These are phyloP conservation scores for Alternaria triticimaculans DNA, from an alignment of 2,329 filamentous ascomycete species.

Conservation along the genomic window DNA sequence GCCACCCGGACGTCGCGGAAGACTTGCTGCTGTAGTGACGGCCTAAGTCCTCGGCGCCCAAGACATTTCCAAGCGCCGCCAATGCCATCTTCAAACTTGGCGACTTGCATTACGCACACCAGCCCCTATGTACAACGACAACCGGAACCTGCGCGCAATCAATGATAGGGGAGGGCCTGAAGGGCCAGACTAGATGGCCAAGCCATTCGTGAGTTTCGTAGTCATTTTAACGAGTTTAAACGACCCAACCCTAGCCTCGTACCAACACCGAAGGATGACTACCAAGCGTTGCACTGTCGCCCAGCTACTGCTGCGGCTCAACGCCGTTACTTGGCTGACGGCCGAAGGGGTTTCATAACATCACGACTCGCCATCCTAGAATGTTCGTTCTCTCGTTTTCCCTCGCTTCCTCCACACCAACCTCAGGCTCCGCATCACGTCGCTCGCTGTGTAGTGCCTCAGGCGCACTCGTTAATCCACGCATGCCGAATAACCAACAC, in stretches of 20 bases:
- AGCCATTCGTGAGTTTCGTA: neutral
- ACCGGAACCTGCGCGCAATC: constrained; percentile 2
- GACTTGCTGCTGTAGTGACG: neutral
- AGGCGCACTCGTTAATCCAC: constrained; percentile 11
- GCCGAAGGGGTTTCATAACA: constrained; percentile 26
- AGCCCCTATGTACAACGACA: constrained; percentile 1
- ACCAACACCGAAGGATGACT: constrained; percentile 6
- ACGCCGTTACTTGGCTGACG: constrained; percentile 24
- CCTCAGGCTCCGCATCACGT: constrained; percentile 6
- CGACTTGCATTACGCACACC: constrained; percentile 19
- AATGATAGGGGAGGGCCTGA: constrained; percentile 15
- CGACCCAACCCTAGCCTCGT: constrained; percentile 6
- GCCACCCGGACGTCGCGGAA: constrained; percentile 8
- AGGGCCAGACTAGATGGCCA: neutral
- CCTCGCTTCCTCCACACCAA: constrained; percentile 1
- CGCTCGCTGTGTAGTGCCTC: constrained; percentile 18
- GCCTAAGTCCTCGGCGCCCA: constrained; percentile 7
- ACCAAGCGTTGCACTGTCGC: constrained; percentile 28
- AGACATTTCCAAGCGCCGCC: constrained; percentile 15
- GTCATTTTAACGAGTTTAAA: constrained; percentile 7
- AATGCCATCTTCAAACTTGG: constrained; percentile 18
- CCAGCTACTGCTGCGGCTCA: constrained; percentile 24
- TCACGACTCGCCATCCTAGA: constrained; percentile 13
- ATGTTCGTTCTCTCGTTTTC: neutral
- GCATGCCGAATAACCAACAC: constrained; percentile 6